Conservation (phyloP, 352 stramenopile genomes). For the Pilasporangium apinafurcum region DNA sequence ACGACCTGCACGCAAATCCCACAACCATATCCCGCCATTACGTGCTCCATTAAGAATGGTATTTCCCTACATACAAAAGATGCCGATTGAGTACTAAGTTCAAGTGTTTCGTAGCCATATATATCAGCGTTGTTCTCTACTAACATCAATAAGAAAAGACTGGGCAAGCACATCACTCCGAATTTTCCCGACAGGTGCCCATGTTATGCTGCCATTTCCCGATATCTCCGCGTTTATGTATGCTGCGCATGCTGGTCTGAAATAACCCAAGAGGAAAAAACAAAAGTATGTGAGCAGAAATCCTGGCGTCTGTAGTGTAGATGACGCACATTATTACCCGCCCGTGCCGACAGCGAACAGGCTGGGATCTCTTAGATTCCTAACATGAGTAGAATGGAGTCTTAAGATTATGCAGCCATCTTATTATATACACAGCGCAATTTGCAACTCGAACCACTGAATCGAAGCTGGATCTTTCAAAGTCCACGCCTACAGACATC, state of each 20-base stretch:
- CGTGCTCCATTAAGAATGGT: constrained; percentile 47
- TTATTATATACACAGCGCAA: too few relatives aligned
- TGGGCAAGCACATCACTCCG: constrained; percentile 38
- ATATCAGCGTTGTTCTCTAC: background rate
- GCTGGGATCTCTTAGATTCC: too few relatives aligned
- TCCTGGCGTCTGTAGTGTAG: too few relatives aligned
- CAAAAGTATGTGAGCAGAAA: too few relatives aligned
- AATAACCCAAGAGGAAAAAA: background rate
- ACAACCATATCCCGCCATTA: constrained; percentile 36
- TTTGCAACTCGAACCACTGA: too few relatives aligned
- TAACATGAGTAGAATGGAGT: too few relatives aligned
- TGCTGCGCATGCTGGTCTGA: constrained; percentile 5
- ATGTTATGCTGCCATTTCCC: background rate
- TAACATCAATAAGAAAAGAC: constrained; percentile 17
- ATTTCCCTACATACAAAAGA: constrained; percentile 11
- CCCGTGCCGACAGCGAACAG: constrained; percentile 10
- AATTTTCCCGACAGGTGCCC: constrained; percentile 17
- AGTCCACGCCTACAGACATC: too few relatives aligned
- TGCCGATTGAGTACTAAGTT: background rate
- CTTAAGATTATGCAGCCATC: too few relatives aligned
- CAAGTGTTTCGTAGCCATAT: too few relatives aligned
- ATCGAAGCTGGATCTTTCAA: too few relatives aligned
- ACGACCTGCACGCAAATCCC: constrained; percentile 26
- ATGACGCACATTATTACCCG: constrained; percentile 3
- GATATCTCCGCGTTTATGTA: constrained; percentile 14